Evolutionary conservation across 345 rosid genomes (phyloP).

Genomic region (Diplotaxis tenuifolia): DNA sequence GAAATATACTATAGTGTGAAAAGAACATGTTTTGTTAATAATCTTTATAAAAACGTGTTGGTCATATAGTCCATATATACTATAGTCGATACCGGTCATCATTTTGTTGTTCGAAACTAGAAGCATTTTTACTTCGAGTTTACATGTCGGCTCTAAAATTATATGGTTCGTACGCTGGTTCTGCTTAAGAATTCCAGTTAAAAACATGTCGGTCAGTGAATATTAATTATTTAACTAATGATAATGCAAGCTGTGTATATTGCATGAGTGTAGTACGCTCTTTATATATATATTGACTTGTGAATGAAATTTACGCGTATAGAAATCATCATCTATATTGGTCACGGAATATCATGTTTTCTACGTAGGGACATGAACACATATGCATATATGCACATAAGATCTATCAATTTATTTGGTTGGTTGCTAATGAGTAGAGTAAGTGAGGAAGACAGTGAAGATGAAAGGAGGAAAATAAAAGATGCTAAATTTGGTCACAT

Average conservation of each 20-base stretch:
- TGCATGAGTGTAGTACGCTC: slow-evolving; percentile 17
- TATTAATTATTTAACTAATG: slow-evolving; percentile 2
- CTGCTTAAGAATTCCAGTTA: slow-evolving; percentile 17
- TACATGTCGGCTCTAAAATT: slow-evolving; percentile 21
- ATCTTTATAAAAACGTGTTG: background rate
- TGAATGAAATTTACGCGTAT: slow-evolving; percentile 27
- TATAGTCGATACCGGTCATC: background rate
- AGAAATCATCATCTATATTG: slow-evolving; percentile 23
- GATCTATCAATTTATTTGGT: slow-evolving; percentile 39
- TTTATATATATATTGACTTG: slow-evolving; percentile 25
- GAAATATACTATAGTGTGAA: background rate
- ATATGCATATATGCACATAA: slow-evolving; percentile 32
- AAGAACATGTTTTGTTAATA: background rate
- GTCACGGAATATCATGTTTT: slow-evolving; percentile 34
- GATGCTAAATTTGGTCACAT: slow-evolving; percentile 42
- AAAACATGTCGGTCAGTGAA: slow-evolving; percentile 40
- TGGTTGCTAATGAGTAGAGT: slow-evolving; percentile 33
- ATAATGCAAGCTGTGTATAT: slow-evolving; percentile 2
- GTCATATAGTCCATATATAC: background rate
- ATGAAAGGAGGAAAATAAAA: slow-evolving; percentile 31
- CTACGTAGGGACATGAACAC: slow-evolving; percentile 29
- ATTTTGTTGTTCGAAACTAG: background rate
- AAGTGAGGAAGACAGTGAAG: slow-evolving; percentile 33
- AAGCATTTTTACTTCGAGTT: background rate
- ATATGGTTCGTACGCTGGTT: slow-evolving; percentile 19